A percentile compares a stretch with the other conserved stretches of the same genome.
Conservation (phyloP, 352 stramenopile species). For the Phytophthora podocarpi region DNA sequence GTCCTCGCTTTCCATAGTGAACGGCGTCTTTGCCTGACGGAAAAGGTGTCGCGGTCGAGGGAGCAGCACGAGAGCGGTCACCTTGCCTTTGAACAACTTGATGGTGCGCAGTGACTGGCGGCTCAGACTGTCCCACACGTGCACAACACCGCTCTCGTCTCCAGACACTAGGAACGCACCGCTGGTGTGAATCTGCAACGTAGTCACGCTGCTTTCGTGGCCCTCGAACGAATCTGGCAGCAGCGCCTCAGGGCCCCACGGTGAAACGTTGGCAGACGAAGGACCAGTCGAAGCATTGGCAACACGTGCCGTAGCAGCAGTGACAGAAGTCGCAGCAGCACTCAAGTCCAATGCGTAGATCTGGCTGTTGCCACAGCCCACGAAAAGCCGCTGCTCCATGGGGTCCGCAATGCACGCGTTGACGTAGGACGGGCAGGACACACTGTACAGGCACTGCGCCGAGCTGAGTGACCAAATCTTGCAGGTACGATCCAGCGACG, state of each 20-base stretch:
- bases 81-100: slow-evolving; percentile 68
- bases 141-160: slow-evolving; percentile 61
- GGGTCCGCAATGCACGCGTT: slow-evolving; percentile 61
- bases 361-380: slow-evolving; percentile 71
- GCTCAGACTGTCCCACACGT: slow-evolving; percentile 71
- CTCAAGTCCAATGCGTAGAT: slow-evolving; percentile 78
- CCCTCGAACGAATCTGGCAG: slow-evolving; percentile 66
- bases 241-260: slow-evolving; percentile 51
- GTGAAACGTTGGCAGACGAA: slow-evolving; percentile 19
- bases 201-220: slow-evolving; percentile 64
- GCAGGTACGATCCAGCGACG: slow-evolving; percentile 75
- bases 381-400: slow-evolving; percentile 74
- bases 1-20: slow-evolving; percentile 33
- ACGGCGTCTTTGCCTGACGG: slow-evolving; percentile 52
- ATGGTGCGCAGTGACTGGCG: slow-evolving; percentile 70
- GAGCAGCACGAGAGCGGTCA: slow-evolving; percentile 59
- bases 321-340: slow-evolving; percentile 57
- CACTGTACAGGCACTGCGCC: slow-evolving; percentile 62
- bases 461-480: slow-evolving; percentile 76
- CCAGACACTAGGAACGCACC: slow-evolving; percentile 67
- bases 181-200: slow-evolving; percentile 60
- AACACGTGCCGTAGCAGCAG: slow-evolving; percentile 58
- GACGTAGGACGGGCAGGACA: slow-evolving; percentile 76
- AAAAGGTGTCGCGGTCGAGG: slow-evolving; percentile 62
- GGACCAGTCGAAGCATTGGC: slow-evolving; percentile 33